A percentile compares a stretch with the other conserved stretches of the same genome.
phyloP scores from a whole-genome alignment of 495 filamentous ascomycete species.

The Rhizodiscina lignyota region DNA sequence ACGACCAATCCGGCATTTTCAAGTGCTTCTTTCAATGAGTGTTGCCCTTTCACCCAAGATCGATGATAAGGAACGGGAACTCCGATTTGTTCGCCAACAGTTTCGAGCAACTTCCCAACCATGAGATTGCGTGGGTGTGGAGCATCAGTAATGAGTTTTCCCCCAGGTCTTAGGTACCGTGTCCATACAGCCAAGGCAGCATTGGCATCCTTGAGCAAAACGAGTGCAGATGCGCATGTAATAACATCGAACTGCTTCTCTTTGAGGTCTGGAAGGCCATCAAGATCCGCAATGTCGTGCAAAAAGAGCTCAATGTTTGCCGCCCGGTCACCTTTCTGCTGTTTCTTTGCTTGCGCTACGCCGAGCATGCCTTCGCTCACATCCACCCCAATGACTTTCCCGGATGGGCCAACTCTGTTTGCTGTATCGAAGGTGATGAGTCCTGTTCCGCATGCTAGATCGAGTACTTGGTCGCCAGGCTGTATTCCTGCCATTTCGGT shows the following conservation, averaged over 20 bases:
- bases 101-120: too few species aligned
- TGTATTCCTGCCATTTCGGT: too few species aligned
- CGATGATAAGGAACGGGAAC: too few species aligned
- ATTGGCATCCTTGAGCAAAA: constrained; percentile 18
- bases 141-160: too few species aligned
- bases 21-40: too few species aligned
- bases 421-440: constrained; percentile 21
- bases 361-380: constrained; percentile 23
- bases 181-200: constrained; percentile 19
- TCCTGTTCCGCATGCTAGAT: constrained; percentile 30
- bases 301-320: constrained; percentile 17
- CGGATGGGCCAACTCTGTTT: constrained; percentile 16
- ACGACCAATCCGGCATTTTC: too few species aligned
- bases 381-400: constrained; percentile 26
- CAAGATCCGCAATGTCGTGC: constrained; percentile 23
- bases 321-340: constrained; percentile 8
- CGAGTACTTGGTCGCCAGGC: constrained; percentile 24
- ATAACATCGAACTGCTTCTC: constrained; percentile 21
- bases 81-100: too few species aligned
- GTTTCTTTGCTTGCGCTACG: constrained; percentile 15
- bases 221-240: constrained; percentile 20
- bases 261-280: constrained; percentile 8
- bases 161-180: constrained; percentile 20
- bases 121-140: too few species aligned
- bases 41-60: too few species aligned